phyloP scores from a whole-genome alignment of 495 filamentous ascomycete species.

The Pseudotulostoma volvatum region DNA sequence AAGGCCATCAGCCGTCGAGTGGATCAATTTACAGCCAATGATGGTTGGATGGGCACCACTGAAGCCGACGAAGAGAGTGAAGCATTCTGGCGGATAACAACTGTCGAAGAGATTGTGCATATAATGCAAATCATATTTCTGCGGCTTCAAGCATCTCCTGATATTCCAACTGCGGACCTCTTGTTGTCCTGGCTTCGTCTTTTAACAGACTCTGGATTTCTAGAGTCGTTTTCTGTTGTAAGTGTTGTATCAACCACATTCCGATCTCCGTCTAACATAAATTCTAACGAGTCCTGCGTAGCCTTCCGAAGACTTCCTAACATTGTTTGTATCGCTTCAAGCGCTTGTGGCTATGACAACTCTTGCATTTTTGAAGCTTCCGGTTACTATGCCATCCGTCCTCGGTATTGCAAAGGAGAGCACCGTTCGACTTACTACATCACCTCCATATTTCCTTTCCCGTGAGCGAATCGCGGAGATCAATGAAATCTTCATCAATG shows the following conservation, averaged over 20 bases:
- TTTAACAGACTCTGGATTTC: constrained; percentile 45
- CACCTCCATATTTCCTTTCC: constrained; percentile 39
- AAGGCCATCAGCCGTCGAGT: constrained; percentile 28
- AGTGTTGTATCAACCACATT: constrained; percentile 11
- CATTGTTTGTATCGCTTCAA: constrained; percentile 45
- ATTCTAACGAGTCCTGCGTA: constrained; percentile 17
- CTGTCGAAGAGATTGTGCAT: constrained; percentile 52
- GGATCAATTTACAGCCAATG: constrained; percentile 27
- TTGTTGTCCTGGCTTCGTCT: constrained; percentile 60
- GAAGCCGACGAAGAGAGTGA: constrained; percentile 36
- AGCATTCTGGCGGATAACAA: constrained; percentile 42
- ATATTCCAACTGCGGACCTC: constrained; percentile 38
- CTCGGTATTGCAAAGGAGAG: constrained; percentile 10
- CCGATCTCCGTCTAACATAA: too few relatives aligned
- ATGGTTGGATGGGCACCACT: constrained; percentile 34
- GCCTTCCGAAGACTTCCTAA: constrained; percentile 27
- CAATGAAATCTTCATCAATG: constrained; percentile 40
- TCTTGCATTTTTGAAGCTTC: constrained; percentile 55
- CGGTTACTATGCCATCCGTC: constrained; percentile 22
- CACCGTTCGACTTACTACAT: constrained; percentile 5
- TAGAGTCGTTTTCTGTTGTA: constrained; percentile 42
- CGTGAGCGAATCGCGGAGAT: constrained; percentile 45
- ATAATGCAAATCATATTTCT: constrained; percentile 59
- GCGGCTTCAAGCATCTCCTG: constrained; percentile 39
- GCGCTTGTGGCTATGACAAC: constrained; percentile 56